Base-by-base conservation (phyloP, 495 filamentous ascomycete genomes). In the Talaromyces borbonicus region DNA sequence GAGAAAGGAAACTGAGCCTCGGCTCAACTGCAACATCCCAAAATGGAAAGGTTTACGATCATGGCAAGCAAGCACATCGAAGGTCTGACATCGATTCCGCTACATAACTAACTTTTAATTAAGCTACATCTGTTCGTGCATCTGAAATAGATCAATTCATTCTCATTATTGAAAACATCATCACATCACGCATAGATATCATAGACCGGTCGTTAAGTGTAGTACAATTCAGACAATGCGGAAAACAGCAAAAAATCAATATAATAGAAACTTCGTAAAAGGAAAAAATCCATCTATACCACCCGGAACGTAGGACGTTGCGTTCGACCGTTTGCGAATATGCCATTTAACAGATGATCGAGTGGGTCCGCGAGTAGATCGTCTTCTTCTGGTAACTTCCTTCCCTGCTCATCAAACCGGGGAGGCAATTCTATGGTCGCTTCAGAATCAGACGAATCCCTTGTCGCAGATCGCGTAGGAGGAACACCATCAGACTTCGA, bases 401-500 rank as follows among this genome's bases (percentile, higher is more conserved):
- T 64, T 1, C 84, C 82, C 3, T 80, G 62, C 5, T 61, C 51
- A 49, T 87, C 81, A 49, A 88, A 87, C 0, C 84, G 71, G 33
- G 78, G 72, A 0, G 84, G 84, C 0, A 88, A 52, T 5, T 75
- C 71, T 26, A 74, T 58, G 3, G 73, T 75, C 19, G 70, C 62
- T 20, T 74, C 71, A 3, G 66, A 69, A 18, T 61, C 60, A 1
- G 61, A 61, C 23, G 61, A 61, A 25, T 62, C 62, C 30, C 32
- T 14, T 15, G 45, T 14, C 45, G 35, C 15, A 19, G 3, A 19
- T 41, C 46, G 1, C 46, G 47, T 23, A 49, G 53, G 49, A 33
- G 52, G 48, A 32, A 47, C 49, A 44, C 43, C 43, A 33, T 47
- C 33, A 24, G 48, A 52, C 16, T 48, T 40, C 25, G 43, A 22